Evolutionary conservation across 345 rosid species (phyloP).

Genomic region (Pelargonium nanum): DNA sequence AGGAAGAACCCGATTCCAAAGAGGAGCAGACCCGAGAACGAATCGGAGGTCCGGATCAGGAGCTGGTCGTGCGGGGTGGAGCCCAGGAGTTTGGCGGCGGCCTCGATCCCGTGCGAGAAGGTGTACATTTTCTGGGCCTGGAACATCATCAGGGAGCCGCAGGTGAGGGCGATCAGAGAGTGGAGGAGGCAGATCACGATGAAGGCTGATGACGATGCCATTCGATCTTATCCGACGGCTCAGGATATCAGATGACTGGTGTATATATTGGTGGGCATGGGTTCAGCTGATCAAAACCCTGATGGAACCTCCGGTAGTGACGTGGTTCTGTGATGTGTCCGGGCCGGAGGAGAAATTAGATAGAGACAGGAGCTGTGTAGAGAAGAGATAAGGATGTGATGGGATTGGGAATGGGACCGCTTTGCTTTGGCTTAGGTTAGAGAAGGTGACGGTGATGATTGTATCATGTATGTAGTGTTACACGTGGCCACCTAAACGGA

Average conservation of each 20-base stretch:
- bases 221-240: not conserved
- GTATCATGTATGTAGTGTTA: too few species aligned
- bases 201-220: slow-evolving; percentile 43
- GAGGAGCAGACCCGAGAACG: slow-evolving; percentile 58
- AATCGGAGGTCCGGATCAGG: slow-evolving; percentile 55
- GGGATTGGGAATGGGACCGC: too few species aligned
- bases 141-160: slow-evolving; percentile 72
- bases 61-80: slow-evolving; percentile 66
- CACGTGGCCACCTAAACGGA: too few species aligned
- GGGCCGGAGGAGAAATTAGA: not conserved
- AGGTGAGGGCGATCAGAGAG: slow-evolving; percentile 44
- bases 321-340: not conserved
- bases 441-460: too few species aligned
- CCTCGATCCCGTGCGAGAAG: slow-evolving; percentile 49
- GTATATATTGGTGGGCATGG: not conserved
- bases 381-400: not conserved
- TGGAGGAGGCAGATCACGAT: slow-evolving; percentile 51
- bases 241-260: not conserved
- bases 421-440: too few species aligned
- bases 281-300: not conserved
- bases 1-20: slow-evolving; percentile 50
- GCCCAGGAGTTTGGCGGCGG: slow-evolving; percentile 41
- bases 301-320: too few species aligned
- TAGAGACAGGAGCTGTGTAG: not conserved
- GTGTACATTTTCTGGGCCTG: slow-evolving; percentile 43